phyloP scores from a whole-genome alignment of 257 asterid species.

The Penstemon barbatus region DNA sequence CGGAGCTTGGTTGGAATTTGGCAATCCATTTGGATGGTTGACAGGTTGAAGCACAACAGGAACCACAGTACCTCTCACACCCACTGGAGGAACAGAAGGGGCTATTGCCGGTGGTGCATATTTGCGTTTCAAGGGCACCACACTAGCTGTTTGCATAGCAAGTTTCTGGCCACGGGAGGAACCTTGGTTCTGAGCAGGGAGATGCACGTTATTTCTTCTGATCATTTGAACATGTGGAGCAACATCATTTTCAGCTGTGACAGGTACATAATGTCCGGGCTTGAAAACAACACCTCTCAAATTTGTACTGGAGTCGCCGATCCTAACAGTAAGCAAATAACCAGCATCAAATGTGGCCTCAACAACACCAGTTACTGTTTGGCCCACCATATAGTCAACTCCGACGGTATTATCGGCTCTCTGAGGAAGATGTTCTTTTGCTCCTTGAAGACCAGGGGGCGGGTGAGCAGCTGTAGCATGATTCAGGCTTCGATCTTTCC shows the following conservation, averaged over 20 bases:
- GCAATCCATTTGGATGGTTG: constrained; percentile 37
- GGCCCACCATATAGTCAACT: constrained; percentile 55
- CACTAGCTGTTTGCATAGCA: constrained; percentile 28
- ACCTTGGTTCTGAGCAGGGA: constrained; percentile 41
- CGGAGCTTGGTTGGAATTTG: constrained; percentile 25
- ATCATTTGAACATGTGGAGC: constrained; percentile 84
- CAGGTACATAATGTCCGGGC: constrained; percentile 74
- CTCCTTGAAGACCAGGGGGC: constrained; percentile 52
- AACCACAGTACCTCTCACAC: constrained; percentile 56
- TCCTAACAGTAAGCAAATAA: constrained; percentile 65
- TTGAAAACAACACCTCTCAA: constrained; percentile 84
- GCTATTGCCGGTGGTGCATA: constrained; percentile 32
- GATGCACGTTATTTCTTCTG: constrained; percentile 45
- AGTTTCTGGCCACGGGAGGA: constrained; percentile 34
- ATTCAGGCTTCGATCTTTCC: constrained; percentile 44
- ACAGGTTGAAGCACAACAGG: constrained; percentile 68
- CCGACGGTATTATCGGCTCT: constrained; percentile 30
- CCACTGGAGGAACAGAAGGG: constrained; percentile 51
- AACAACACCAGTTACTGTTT: constrained; percentile 77
- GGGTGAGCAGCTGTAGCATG: constrained; percentile 12
- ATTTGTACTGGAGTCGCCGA: constrained; percentile 62
- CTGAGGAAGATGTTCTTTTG: constrained; percentile 35
- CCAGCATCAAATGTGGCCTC: constrained; percentile 93
- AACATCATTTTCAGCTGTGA: constrained; percentile 73
- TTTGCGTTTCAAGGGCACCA: constrained; percentile 46